These are phyloP conservation scores for Penicillium diatomitis DNA, from an alignment of 495 filamentous ascomycete genomes.

Conservation along the genomic window DNA sequence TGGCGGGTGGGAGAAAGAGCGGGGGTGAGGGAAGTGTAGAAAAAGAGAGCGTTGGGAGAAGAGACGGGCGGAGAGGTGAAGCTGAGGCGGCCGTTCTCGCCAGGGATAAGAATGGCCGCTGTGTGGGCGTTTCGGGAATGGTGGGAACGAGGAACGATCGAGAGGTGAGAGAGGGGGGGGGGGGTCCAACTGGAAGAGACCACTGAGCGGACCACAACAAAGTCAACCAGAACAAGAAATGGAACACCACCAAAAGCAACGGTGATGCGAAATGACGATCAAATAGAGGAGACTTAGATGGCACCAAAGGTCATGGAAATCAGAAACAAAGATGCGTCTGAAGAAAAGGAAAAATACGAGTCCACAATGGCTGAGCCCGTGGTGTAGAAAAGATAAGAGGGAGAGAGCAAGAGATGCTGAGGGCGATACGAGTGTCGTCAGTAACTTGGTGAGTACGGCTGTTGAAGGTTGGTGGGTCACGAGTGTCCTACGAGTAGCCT, in stretches of 20 bases:
- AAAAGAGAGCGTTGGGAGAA: constrained; percentile 11
- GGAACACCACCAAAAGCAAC: not conserved
- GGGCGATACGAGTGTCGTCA: too few relatives aligned
- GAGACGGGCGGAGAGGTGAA: constrained; percentile 3
- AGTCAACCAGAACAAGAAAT: not conserved
- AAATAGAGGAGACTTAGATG: not conserved
- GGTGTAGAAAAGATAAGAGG: too few relatives aligned
- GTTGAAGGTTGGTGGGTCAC: too few relatives aligned
- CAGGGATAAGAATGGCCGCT: constrained; percentile 37
- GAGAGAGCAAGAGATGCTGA: too few relatives aligned
- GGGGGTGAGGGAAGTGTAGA: constrained; percentile 22
- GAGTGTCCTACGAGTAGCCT: too few relatives aligned
- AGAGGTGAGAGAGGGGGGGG: not conserved
- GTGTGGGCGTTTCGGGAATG: constrained; percentile 32
- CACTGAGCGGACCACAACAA: not conserved
- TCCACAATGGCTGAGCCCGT: too few relatives aligned
- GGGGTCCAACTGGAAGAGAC: not conserved
- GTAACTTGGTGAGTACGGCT: too few relatives aligned
- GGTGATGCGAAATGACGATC: not conserved
- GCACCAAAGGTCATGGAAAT: not conserved
- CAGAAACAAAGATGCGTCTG: too few relatives aligned
- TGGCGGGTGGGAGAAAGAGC: constrained; percentile 30
- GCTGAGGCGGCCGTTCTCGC: constrained; percentile 22
- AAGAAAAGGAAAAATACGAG: too few relatives aligned
- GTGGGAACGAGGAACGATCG: constrained; percentile 27